These are phyloP conservation scores for Leptographium galeiforme DNA, from an alignment of 2,329 filamentous ascomycete species.

Conservation along the genomic window DNA sequence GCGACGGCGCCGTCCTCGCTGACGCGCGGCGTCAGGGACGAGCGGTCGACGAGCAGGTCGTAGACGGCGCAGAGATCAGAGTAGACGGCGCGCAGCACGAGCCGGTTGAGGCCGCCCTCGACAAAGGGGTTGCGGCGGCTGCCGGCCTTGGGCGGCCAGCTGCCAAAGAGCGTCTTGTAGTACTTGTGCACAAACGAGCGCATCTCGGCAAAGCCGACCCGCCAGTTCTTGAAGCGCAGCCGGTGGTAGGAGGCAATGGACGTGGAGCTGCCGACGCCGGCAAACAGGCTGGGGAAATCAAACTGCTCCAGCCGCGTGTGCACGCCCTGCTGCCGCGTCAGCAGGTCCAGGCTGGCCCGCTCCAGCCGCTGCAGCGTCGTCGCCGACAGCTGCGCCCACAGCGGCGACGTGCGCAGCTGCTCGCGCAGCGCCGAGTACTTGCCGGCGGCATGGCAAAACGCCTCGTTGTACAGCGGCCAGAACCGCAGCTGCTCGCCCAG, in stretches of 20 bases:
- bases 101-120: conserved; percentile 72
- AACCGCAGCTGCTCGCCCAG: conserved; percentile 79
- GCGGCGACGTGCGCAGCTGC: conserved; percentile 38
- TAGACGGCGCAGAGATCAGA: conserved; percentile 77
- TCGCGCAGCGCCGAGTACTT: conserved; percentile 64
- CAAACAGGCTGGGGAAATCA: conserved; percentile 80
- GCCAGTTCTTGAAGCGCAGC: conserved; percentile 78
- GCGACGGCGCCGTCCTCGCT: conserved; percentile 40
- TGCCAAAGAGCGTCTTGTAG: conserved; percentile 45
- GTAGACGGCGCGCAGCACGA: conserved; percentile 72
- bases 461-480: conserved; percentile 73
- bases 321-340: conserved; percentile 56
- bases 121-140: conserved; percentile 86
- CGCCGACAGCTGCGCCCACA: conserved; percentile 56
- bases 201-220: conserved; percentile 58
- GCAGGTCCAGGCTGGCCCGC: conserved; percentile 66
- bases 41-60: conserved; percentile 74
- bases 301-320: conserved; percentile 70
- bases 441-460: conserved; percentile 80
- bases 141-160: conserved; percentile 82
- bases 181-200: conserved; percentile 59
- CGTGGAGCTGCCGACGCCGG: conserved; percentile 75
- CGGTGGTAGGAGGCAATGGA: conserved; percentile 62
- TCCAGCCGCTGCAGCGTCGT: conserved; percentile 70
- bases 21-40: conserved; percentile 62